These are phyloP conservation scores for Fusarium sp. DNA, from an alignment of 2,329 filamentous ascomycete genomes.

Conservation along the genomic window DNA sequence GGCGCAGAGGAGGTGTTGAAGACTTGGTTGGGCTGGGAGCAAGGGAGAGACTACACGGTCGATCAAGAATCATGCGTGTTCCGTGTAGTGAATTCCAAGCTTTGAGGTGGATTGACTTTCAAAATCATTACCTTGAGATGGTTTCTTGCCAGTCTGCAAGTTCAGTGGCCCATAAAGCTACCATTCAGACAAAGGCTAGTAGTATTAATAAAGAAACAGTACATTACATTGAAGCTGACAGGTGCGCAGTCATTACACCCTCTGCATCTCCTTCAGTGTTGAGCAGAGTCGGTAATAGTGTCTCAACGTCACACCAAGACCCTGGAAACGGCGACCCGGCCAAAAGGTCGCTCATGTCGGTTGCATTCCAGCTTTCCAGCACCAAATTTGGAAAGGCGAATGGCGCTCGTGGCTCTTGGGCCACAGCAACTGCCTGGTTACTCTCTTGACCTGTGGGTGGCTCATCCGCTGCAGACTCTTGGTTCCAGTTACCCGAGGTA, in stretches of 20 bases:
- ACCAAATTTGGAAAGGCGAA: not conserved
- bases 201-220: not conserved
- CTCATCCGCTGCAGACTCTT: not conserved
- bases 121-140: fast-evolving
- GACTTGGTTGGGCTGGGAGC: not conserved
- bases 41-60: not conserved
- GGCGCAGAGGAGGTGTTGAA: not conserved
- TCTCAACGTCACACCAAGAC: not conserved
- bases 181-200: not conserved
- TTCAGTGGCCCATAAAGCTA: not conserved
- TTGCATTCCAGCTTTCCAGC: not conserved
- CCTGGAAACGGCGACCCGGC: not conserved
- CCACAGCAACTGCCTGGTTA: not conserved
- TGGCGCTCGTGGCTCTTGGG: not conserved
- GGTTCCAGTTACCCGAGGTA: not conserved
- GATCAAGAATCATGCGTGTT: not conserved
- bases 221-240: not conserved
- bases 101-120: too few species aligned
- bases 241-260: not conserved
- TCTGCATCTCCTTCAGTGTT: not conserved
- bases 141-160: too few species aligned
- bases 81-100: not conserved
- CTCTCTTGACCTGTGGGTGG: not conserved
- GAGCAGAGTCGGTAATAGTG: not conserved
- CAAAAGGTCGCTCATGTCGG: not conserved